A percentile compares a stretch with the other conserved stretches of the same genome.
Conservation (phyloP, 495 filamentous ascomycete species). For the Aeminium ludgeri region DNA sequence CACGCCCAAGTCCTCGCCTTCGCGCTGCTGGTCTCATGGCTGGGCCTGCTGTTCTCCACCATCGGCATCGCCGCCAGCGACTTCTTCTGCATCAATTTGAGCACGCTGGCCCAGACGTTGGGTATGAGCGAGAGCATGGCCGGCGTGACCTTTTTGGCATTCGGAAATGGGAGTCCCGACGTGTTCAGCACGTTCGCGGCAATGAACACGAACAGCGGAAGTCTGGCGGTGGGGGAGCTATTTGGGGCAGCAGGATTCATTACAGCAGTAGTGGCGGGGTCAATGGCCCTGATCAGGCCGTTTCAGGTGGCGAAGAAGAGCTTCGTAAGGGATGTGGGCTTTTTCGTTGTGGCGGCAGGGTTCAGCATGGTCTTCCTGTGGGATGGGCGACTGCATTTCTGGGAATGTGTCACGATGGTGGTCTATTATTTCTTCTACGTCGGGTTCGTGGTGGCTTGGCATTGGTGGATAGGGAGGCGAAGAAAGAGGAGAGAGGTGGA, state of each 20-base stretch:
- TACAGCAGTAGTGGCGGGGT: slow-evolving; percentile 91
- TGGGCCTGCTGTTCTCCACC: slow-evolving; percentile 83
- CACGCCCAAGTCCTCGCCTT: slow-evolving; percentile 63
- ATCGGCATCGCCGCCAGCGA: slow-evolving; percentile 98
- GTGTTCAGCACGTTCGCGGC: slow-evolving; percentile 97
- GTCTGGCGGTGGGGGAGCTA: slow-evolving; percentile 86
- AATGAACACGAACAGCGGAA: slow-evolving; percentile 90
- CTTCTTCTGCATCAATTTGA: slow-evolving; percentile 93
- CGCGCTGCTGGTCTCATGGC: slow-evolving; percentile 58
- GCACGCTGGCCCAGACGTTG: slow-evolving; percentile 70
- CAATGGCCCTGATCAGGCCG: slow-evolving; percentile 87
- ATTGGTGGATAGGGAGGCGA: slow-evolving; percentile 57
- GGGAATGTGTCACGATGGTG: slow-evolving; percentile 87
- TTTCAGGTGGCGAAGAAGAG: slow-evolving; percentile 79
- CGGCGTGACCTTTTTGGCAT: slow-evolving; percentile 90
- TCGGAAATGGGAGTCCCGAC: slow-evolving; percentile 98
- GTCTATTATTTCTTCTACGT: slow-evolving; percentile 88
- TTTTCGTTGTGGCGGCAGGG: slow-evolving; percentile 73
- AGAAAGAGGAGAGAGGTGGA: slow-evolving; percentile 45
- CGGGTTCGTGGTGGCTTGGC: slow-evolving; percentile 72
- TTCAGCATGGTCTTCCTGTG: slow-evolving; percentile 80
- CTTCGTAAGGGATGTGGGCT: slow-evolving; percentile 83
- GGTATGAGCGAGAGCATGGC: slow-evolving; percentile 93
- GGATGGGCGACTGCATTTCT: slow-evolving; percentile 68
- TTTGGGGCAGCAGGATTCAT: slow-evolving; percentile 95